Evolutionary conservation across 2,329 filamentous ascomycete genomes (phyloP).

Genomic region (Zymoseptoria ardabiliae): DNA sequence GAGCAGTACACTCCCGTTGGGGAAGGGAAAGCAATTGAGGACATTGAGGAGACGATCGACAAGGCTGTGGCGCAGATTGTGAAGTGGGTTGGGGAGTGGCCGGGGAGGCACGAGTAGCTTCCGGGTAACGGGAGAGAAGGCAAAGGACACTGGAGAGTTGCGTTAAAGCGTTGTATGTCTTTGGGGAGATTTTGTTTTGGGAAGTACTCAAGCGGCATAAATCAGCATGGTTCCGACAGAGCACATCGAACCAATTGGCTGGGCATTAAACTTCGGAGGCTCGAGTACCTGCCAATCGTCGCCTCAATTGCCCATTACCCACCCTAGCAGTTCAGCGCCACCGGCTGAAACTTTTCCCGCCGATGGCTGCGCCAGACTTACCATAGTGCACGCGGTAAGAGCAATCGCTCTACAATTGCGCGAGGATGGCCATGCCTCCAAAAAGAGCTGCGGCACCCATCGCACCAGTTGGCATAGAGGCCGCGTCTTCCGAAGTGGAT

Average conservation of each 20-base stretch:
- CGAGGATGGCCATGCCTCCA: conserved; percentile 35
- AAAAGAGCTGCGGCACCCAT: conserved; percentile 43
- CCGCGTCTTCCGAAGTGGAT: conserved; percentile 22
- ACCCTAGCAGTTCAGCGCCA: neutral
- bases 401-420: conserved; percentile 11
- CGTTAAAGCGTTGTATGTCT: conserved; percentile 1
- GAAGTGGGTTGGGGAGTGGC: conserved; percentile 32
- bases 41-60: conserved; percentile 40
- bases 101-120: conserved; percentile 39
- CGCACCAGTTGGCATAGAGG: conserved; percentile 32
- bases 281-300: neutral
- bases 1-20: conserved; percentile 46
- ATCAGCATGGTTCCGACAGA: no score
- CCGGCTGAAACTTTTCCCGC: neutral
- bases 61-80: conserved; percentile 37
- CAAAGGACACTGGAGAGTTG: conserved; percentile 13
- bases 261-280: no score
- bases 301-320: neutral
- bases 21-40: conserved; percentile 40
- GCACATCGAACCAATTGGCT: no score
- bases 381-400: neutral
- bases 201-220: neutral
- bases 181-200: neutral
- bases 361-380: neutral
- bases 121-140: conserved; percentile 34